Conservation (phyloP, 2,329 filamentous ascomycete genomes). For the Plenodomus lindquistii region DNA sequence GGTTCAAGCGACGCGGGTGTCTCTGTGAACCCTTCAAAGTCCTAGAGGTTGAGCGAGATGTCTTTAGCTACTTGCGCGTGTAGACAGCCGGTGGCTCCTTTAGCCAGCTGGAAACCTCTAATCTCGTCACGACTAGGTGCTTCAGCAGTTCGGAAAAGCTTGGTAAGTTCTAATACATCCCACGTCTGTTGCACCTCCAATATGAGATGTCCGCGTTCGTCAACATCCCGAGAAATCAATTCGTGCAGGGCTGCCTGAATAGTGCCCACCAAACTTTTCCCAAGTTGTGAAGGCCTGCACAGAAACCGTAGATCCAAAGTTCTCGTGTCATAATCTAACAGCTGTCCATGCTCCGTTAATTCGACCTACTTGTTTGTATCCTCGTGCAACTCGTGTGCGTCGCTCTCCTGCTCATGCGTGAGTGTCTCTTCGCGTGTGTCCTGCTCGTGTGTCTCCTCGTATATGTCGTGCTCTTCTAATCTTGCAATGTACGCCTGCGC, state of each 20-base stretch:
- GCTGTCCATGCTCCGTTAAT: too few species aligned
- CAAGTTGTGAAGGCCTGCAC: constrained; percentile 3
- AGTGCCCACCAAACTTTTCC: constrained; percentile 3
- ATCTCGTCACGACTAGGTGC: neutral
- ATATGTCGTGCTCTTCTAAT: neutral
- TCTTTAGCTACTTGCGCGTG: constrained; percentile 1
- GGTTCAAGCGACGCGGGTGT: neutral
- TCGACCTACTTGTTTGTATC: too few species aligned
- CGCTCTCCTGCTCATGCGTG: too few species aligned
- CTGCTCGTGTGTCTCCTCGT: neutral
- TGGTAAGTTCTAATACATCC: constrained; percentile 3
- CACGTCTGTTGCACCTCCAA: neutral
- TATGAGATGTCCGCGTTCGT: constrained; percentile 6
- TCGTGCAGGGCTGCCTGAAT: neutral
- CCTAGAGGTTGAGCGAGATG: neutral
- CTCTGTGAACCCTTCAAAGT: constrained; percentile 2
- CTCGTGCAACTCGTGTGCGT: too few species aligned
- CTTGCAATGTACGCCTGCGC: neutral
- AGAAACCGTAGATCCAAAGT: neutral
- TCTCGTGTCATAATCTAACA: neutral
- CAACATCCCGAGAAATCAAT: neutral
- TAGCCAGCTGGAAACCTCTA: constrained; percentile 4
- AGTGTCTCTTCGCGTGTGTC: neutral
- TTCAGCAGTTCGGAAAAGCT: neutral
- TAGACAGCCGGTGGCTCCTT: constrained; percentile 1